These are phyloP conservation scores for Aspergillus campestris DNA, from an alignment of 495 filamentous ascomycete genomes.

Conservation along the genomic window DNA sequence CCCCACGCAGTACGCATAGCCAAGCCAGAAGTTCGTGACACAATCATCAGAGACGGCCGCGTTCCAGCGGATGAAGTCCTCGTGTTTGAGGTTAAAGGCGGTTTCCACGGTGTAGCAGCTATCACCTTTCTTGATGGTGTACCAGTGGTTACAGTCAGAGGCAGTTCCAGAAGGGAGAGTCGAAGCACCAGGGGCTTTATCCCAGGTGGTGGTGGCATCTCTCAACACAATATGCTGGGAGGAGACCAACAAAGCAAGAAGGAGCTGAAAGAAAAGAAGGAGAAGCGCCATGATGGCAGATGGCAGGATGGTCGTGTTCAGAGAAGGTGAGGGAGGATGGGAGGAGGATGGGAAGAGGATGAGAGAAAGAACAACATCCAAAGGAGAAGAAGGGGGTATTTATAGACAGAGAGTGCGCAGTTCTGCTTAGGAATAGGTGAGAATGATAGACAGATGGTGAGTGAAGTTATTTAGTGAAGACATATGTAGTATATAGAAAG, in stretches of 20 bases:
- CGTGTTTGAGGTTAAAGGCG: conserved; percentile 4
- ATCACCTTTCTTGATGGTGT: conserved; percentile 14
- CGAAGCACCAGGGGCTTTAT: conserved; percentile 3
- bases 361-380: too few relatives aligned
- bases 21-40: conserved; percentile 5
- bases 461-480: background rate
- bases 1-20: conserved; percentile 9
- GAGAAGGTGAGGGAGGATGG: background rate
- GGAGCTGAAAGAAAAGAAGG: background rate
- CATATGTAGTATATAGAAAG: too few relatives aligned
- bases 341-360: background rate
- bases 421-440: background rate
- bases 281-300: background rate
- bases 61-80: conserved; percentile 18
- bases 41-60: conserved; percentile 14
- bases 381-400: too few relatives aligned
- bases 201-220: background rate
- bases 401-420: too few relatives aligned
- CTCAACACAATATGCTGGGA: background rate
- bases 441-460: background rate
- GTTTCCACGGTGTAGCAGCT: conserved; percentile 8
- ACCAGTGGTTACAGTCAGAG: conserved; percentile 13
- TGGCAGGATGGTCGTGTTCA: background rate
- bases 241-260: background rate
- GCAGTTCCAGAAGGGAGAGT: conserved; percentile 9